A percentile compares a stretch with the other conserved stretches of the same genome.
phyloP scores from a whole-genome alignment of 2,329 filamentous ascomycete species.

The Mycosphaerella arachidis region DNA sequence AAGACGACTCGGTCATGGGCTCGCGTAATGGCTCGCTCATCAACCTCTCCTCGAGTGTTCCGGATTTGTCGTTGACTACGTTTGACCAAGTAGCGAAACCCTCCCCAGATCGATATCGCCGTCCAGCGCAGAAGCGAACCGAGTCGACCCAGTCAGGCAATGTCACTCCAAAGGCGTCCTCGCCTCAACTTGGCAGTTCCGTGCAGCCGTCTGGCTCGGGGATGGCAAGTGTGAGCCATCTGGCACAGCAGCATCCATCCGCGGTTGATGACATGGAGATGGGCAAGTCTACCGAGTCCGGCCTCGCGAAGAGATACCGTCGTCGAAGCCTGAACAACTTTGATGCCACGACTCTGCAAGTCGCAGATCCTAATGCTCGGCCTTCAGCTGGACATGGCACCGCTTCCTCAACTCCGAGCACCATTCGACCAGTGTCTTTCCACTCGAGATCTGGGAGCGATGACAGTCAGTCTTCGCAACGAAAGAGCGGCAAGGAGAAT shows the following conservation, averaged over 20 bases:
- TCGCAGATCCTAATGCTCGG: constrained; percentile 19
- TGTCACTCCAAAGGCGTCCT: constrained; percentile 28
- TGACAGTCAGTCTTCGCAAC: constrained; percentile 22
- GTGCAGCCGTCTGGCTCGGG: constrained; percentile 49
- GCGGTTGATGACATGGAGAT: constrained; percentile 65
- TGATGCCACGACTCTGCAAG: constrained; percentile 34
- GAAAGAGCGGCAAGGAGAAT: constrained; percentile 18
- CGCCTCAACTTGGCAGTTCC: constrained; percentile 32
- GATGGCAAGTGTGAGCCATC: constrained; percentile 52
- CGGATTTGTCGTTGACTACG: constrained; percentile 53
- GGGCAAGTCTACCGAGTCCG: constrained; percentile 53
- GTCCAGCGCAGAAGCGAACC: constrained; percentile 53
- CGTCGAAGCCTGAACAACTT: constrained; percentile 76
- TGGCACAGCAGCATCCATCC: constrained; percentile 31
- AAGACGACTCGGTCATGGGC: constrained; percentile 34
- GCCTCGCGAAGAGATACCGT: constrained; percentile 70
- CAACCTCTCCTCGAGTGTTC: constrained; percentile 48
- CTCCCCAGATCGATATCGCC: constrained; percentile 79
- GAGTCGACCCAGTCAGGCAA: constrained; percentile 43
- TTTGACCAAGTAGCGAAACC: constrained; percentile 59
- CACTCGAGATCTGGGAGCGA: constrained; percentile 35
- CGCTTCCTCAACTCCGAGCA: constrained; percentile 29
- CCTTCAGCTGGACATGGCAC: constrained; percentile 26
- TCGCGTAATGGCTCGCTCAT: constrained; percentile 36
- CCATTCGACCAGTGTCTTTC: constrained; percentile 31